phyloP scores from a whole-genome alignment of 208 protist species.

The Lotmaria passim region DNA sequence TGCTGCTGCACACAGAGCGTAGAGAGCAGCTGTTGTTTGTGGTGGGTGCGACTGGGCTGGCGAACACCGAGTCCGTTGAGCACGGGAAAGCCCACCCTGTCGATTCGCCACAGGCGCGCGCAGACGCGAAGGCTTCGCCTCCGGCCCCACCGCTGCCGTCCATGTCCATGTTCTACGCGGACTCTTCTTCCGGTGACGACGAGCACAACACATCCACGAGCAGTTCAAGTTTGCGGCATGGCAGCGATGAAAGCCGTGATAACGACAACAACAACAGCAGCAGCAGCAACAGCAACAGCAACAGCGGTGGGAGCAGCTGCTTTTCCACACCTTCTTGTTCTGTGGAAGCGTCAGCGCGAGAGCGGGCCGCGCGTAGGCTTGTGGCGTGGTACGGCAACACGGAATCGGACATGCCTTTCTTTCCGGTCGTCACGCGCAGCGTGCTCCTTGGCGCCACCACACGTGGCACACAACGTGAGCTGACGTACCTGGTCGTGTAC shows the following conservation, averaged over 20 bases:
- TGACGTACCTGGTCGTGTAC: slow-evolving; percentile 20
- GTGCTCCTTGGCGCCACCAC: slow-evolving; percentile 39
- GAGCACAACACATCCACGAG: background rate
- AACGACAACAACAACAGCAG: too few relatives aligned
- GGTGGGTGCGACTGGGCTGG: slow-evolving; percentile 7
- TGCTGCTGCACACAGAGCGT: slow-evolving; percentile 25
- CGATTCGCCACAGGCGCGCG: background rate
- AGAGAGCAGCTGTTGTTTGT: slow-evolving; percentile 38
- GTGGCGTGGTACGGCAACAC: slow-evolving; percentile 13
- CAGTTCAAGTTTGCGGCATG: background rate
- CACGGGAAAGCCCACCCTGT: background rate
- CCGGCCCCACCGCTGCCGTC: background rate
- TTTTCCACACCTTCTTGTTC: slow-evolving; percentile 13
- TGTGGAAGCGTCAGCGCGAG: background rate
- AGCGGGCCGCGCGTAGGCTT: background rate
- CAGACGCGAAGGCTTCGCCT: background rate
- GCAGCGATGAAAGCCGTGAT: too few relatives aligned
- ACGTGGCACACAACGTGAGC: slow-evolving; percentile 16
- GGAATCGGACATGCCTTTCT: background rate
- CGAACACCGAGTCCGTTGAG: background rate
- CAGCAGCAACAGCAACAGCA: background rate
- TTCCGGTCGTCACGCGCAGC: slow-evolving; percentile 33
- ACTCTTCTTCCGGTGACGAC: background rate
- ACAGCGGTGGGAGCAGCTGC: slow-evolving; percentile 10
- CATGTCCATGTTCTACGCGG: slow-evolving; percentile 10